These are phyloP conservation scores for Eutrema yunnanense DNA, from an alignment of 345 rosid genomes.

Conservation along the genomic window DNA sequence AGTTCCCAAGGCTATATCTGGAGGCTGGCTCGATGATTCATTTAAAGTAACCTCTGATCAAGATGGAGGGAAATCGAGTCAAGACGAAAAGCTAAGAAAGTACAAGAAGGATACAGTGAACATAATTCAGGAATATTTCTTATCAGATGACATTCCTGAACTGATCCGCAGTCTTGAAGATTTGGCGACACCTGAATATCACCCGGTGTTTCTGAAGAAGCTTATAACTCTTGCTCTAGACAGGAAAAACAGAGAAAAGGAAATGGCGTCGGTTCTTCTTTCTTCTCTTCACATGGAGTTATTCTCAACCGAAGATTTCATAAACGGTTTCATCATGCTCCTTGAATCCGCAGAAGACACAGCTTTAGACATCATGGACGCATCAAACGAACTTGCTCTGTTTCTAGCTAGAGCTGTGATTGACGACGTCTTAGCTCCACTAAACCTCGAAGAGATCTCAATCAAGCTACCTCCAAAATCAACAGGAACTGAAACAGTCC, in stretches of 20 bases:
- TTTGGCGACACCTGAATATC: conserved; percentile 61
- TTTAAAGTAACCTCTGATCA: conserved; percentile 37
- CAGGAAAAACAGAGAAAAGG: conserved; percentile 97
- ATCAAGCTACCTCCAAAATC: conserved; percentile 67
- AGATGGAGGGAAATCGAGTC: conserved; percentile 35
- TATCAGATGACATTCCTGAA: conserved; percentile 97
- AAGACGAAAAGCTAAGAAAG: conserved; percentile 48
- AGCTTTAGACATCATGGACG: conserved; percentile 89
- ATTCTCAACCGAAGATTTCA: conserved; percentile 87
- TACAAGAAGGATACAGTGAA: conserved; percentile 76
- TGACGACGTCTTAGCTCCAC: conserved; percentile 87
- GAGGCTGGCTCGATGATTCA: conserved; percentile 88
- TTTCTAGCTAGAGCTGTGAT: conserved; percentile 97
- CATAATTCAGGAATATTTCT: conserved; percentile 93
- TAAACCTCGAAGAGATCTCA: conserved; percentile 85
- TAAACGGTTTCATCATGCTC: conserved; percentile 84
- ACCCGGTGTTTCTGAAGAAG: conserved; percentile 82
- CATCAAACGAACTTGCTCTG: conserved; percentile 94
- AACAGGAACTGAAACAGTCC: conserved; percentile 79
- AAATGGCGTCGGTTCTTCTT: conserved; percentile 96
- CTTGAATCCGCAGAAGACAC: conserved; percentile 97
- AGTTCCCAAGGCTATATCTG: conserved; percentile 63
- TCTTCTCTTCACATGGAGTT: conserved; percentile 94
- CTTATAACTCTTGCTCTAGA: conserved; percentile 93
- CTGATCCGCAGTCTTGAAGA: conserved; percentile 80